phyloP scores from a whole-genome alignment of 2,329 filamentous ascomycete species.

The Penicillium janthinellum region DNA sequence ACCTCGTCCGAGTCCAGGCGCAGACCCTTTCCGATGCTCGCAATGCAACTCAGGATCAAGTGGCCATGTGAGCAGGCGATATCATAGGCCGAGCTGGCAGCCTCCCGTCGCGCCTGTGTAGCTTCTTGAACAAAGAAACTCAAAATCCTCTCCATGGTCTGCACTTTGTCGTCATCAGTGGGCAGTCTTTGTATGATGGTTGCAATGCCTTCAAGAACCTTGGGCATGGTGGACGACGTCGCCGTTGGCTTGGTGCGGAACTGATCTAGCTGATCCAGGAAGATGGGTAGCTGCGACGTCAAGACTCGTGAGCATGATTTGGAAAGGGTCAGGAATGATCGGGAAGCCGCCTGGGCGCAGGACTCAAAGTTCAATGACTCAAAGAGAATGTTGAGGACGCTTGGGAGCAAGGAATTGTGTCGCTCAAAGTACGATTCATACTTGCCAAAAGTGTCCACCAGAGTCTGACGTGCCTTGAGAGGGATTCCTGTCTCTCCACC shows the following conservation, averaged over 20 bases:
- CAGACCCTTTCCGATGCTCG: slow-evolving; percentile 45
- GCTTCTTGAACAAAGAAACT: slow-evolving; percentile 41
- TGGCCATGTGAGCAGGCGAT: slow-evolving; percentile 37
- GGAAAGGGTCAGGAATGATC: slow-evolving; percentile 48
- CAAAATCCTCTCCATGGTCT: slow-evolving; percentile 42
- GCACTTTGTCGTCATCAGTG: slow-evolving; percentile 43
- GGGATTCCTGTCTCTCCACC: slow-evolving; percentile 36
- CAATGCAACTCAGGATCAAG: slow-evolving; percentile 43
- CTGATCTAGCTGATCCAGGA: slow-evolving; percentile 45
- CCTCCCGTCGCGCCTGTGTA: slow-evolving; percentile 35
- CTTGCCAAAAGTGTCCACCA: slow-evolving; percentile 47
- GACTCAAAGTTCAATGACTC: slow-evolving; percentile 45
- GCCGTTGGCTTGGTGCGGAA: slow-evolving; percentile 42
- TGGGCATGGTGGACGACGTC: slow-evolving; percentile 42
- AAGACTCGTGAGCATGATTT: slow-evolving; percentile 47
- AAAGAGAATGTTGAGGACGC: slow-evolving; percentile 49
- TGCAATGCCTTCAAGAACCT: slow-evolving; percentile 48
- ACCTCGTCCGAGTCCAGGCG: slow-evolving; percentile 40
- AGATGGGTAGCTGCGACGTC: slow-evolving; percentile 44
- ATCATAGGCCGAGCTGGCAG: slow-evolving; percentile 34
- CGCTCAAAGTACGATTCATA: slow-evolving; percentile 50
- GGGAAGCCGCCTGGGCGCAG: slow-evolving; percentile 46
- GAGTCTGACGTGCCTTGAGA: slow-evolving; percentile 43
- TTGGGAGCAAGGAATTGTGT: slow-evolving; percentile 42
- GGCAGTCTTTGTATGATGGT: slow-evolving; percentile 47